Percentiles rank a stretch among this genome's conserved stretches.
Conservation (phyloP, 1,139 yeast genomes). For the Ogataea hybrid region DNA sequence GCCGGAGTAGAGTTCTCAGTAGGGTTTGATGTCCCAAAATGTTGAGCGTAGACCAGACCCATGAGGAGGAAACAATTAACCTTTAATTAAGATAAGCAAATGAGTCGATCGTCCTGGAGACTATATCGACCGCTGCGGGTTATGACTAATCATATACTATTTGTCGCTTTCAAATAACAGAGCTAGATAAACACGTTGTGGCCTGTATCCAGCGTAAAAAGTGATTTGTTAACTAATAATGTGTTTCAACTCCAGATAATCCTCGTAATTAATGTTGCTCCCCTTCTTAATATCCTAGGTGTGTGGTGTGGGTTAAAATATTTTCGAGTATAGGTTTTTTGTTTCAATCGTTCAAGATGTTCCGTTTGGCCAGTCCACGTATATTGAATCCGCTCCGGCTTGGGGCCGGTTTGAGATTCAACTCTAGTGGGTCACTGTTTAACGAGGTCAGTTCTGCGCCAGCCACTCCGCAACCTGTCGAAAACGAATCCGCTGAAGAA, state of each 20-base stretch:
- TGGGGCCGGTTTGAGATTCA: neutral
- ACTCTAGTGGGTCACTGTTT: conserved; percentile 4
- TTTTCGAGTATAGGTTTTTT: conserved; percentile 1
- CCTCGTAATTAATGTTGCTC: neutral
- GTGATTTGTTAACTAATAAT: neutral
- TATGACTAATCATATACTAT: neutral
- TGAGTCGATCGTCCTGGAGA: conserved; percentile 6
- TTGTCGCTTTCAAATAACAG: neutral
- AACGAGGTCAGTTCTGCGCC: conserved; percentile 3
- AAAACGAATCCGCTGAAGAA: neutral
- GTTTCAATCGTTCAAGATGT: neutral
- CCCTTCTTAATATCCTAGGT: neutral
- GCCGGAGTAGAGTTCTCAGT: neutral
- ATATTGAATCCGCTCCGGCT: neutral
- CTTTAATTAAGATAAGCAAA: conserved; percentile 5
- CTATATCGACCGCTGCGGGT: neutral
- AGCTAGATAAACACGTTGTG: too few species aligned
- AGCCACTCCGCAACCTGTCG: neutral
- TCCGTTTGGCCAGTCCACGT: conserved; percentile 1
- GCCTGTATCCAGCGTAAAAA: too few species aligned
- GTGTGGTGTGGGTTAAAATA: conserved; percentile 4
- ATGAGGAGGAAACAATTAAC: conserved; percentile 8
- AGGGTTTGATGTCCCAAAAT: conserved; percentile 20
- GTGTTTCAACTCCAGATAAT: neutral
- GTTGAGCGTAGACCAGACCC: conserved; percentile 30